Percentiles rank a stretch among this genome's conserved stretches.
These are phyloP conservation scores for Phanerochaete carnosa DNA, from an alignment of 768 basidiomycete genomes.

Conservation along the genomic window DNA sequence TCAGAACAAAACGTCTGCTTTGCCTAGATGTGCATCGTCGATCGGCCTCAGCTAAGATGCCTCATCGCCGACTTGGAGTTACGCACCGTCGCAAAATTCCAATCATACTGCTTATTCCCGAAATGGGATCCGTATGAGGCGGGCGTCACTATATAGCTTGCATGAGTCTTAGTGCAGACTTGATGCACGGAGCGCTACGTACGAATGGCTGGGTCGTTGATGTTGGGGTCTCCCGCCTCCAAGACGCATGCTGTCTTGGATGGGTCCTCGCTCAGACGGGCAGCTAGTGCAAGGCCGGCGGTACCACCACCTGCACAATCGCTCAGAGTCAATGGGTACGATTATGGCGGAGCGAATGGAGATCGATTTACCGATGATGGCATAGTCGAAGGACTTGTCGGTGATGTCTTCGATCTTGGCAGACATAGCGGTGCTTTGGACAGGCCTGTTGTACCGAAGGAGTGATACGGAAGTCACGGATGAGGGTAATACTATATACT, in stretches of 20 bases:
- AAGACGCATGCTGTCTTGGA: slow-evolving; percentile 1
- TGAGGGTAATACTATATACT: too few relatives aligned
- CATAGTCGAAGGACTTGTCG: slow-evolving; percentile 7
- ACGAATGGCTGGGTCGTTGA: slow-evolving; percentile 4
- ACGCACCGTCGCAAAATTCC: slow-evolving; percentile 20
- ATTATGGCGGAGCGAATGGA: too few relatives aligned
- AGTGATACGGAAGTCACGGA: too few relatives aligned
- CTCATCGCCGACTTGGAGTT: too few relatives aligned
- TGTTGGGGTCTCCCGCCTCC: slow-evolving; percentile 23
- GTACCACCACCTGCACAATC: slow-evolving; percentile 5
- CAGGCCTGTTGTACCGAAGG: too few relatives aligned
- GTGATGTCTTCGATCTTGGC: background rate
- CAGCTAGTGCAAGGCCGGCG: slow-evolving; percentile 30
- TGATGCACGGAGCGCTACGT: background rate
- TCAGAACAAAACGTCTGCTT: slow-evolving; percentile 1
- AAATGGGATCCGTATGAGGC: slow-evolving; percentile 16
- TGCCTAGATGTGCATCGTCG: background rate
- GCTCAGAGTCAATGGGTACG: too few relatives aligned
- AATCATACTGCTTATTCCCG: slow-evolving; percentile 16
- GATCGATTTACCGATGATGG: slow-evolving; percentile 9
- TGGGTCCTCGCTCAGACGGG: slow-evolving; percentile 30
- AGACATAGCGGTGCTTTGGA: background rate
- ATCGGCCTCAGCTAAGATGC: too few relatives aligned
- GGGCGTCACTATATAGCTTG: slow-evolving; percentile 17
- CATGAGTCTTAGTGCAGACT: background rate